A percentile compares a stretch with the other conserved stretches of the same genome.
These are phyloP conservation scores for Cladophialophora carrionii DNA, from an alignment of 2,329 filamentous ascomycete species.

Conservation along the genomic window DNA sequence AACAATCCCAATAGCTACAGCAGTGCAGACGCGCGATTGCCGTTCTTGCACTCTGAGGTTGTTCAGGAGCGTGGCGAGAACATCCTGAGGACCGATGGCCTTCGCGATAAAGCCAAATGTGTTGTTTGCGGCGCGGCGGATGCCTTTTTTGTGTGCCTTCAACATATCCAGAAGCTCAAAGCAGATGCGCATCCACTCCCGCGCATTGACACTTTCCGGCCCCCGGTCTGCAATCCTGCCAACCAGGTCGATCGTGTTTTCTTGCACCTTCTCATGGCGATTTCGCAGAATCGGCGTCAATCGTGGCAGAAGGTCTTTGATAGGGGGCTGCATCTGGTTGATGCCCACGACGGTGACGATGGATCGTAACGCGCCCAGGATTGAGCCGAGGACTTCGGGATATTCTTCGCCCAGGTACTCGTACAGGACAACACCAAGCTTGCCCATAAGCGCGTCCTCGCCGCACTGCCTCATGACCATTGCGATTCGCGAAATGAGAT, in stretches of 20 bases:
- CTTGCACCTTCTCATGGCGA: constrained; percentile 97
- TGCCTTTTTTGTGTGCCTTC: constrained; percentile 99
- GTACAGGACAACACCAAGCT: constrained; percentile 91
- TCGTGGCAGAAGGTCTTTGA: constrained; percentile 91
- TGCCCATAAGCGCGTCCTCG: constrained; percentile 93
- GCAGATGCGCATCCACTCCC: constrained; percentile 99
- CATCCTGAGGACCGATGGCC: constrained; percentile 96
- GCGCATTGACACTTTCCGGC: constrained; percentile 91
- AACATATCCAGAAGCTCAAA: constrained; percentile 99
- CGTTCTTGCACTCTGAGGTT: constrained; percentile 96
- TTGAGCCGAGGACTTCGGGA: constrained; percentile 94
- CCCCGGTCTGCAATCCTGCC: constrained; percentile 97
- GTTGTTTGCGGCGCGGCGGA: constrained; percentile 96
- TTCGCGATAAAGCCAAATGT: constrained; percentile 99
- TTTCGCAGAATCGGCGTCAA: constrained; percentile 98
- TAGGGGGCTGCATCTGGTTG: constrained; percentile 96
- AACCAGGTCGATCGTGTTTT: constrained; percentile 97
- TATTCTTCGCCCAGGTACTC: constrained; percentile 99
- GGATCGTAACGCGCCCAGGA: constrained; percentile 88
- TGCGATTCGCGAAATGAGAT: constrained; percentile 93
- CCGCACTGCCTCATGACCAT: constrained; percentile 99
- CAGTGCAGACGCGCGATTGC: constrained; percentile 97
- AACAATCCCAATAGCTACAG: constrained; percentile 96
- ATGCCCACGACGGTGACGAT: constrained; percentile 99
- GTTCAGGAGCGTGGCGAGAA: constrained; percentile 91